phyloP scores from a whole-genome alignment of 352 stramenopile species.

The Pythium volutum region DNA sequence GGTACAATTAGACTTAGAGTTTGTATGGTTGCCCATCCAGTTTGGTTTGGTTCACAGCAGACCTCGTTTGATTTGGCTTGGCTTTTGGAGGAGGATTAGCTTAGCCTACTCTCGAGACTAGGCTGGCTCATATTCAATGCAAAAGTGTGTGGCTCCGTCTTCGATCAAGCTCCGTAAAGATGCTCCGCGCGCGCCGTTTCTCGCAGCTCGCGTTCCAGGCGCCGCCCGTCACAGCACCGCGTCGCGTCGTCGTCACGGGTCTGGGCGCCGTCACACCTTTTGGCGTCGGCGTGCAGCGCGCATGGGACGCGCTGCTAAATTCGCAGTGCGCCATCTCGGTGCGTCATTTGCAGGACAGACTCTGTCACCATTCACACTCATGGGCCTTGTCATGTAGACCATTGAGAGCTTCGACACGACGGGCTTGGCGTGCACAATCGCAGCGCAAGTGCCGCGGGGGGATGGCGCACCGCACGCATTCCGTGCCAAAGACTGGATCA shows the following conservation, averaged over 20 bases:
- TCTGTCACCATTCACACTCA: neutral
- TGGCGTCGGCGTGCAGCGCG: conserved; percentile 75
- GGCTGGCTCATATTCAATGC: too few species aligned
- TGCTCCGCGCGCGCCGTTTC: conserved; percentile 29
- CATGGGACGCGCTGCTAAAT: conserved; percentile 80
- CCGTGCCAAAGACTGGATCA: conserved; percentile 63
- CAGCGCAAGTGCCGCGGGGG: conserved; percentile 61
- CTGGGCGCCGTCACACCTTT: conserved; percentile 90
- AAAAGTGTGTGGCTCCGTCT: neutral
- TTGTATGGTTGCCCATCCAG: too few species aligned
- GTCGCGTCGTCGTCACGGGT: conserved; percentile 91
- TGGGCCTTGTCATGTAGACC: conserved; percentile 25
- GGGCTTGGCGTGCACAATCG: conserved; percentile 67
- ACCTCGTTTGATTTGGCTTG: too few species aligned
- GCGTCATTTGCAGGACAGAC: neutral
- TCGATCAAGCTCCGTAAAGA: conserved; percentile 14
- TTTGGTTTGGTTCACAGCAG: too few species aligned
- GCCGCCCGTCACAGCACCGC: conserved; percentile 48
- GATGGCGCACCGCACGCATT: conserved; percentile 47
- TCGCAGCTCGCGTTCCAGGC: conserved; percentile 66
- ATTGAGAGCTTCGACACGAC: conserved; percentile 55
- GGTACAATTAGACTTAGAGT: too few species aligned
- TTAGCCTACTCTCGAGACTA: too few species aligned
- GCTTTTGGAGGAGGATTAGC: too few species aligned
- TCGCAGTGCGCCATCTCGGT: conserved; percentile 77